Percentiles rank a stretch among this genome's conserved stretches.
Conservation (phyloP, 148 eudicot species). For the Diospyros kaki region DNA sequence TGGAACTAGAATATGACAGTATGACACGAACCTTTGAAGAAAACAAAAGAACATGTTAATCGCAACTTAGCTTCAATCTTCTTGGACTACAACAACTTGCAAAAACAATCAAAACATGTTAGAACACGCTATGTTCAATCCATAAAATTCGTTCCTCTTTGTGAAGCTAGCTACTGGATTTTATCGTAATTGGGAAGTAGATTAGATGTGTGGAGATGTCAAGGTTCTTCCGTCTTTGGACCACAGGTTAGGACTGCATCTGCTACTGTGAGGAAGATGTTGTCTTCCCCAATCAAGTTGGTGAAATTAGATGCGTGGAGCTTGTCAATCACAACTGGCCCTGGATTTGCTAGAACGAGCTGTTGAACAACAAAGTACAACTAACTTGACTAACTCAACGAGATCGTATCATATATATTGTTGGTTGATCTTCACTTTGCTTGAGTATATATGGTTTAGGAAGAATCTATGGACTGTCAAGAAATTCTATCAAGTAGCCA, state of each 20-base stretch:
- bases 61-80: background rate
- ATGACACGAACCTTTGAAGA: no score
- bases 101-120: background rate
- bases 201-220: constrained; percentile 4
- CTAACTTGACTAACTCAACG: background rate
- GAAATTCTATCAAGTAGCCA: no score
- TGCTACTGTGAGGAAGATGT: constrained; percentile 53
- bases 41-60: background rate
- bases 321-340: constrained; percentile 46
- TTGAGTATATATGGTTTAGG: no score
- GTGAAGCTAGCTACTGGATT: background rate
- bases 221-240: constrained; percentile 35
- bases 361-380: constrained; percentile 15
- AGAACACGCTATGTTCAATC: background rate
- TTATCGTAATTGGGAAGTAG: background rate
- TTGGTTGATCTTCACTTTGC: no score
- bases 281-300: constrained; percentile 43
- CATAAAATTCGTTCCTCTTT: background rate
- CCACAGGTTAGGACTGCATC: constrained; percentile 46
- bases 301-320: constrained; percentile 43
- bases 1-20: no score
- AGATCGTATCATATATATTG: no score
- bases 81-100: background rate
- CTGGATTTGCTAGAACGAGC: constrained; percentile 63
- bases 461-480: no score